Evolutionary conservation across 352 stramenopile species (phyloP), one percentile per base, ranked within the genome.

Genomic region (Achlya hypogyna): DNA sequence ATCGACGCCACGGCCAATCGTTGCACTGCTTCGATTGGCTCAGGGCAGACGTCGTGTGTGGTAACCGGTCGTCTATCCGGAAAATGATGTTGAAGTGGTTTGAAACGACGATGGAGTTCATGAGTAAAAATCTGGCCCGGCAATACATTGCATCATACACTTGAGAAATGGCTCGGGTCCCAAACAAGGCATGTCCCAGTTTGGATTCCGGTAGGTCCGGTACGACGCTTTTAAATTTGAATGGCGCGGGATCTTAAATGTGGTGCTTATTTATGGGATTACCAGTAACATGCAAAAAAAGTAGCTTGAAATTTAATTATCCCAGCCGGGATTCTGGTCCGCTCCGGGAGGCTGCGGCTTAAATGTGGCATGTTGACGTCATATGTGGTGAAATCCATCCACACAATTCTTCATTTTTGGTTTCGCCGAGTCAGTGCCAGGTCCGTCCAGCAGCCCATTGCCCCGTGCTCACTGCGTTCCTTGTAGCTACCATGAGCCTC

Each of bases 401-500:
- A 45, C 38, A 45, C 38, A 45, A n/a, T 45, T 45, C 38, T 45
- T 45, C 38, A 45, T 45, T 45, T 45, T 18, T 18, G 38, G 38
- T 45, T 45, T 45, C 12, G 12, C 38, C n/a, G 12, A 10, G 38
- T 18, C 38, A 18, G n/a, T 10, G 12, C n/a, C 38, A 45, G n/a
- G 38, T n/a, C 38, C 12, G 14, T n/a, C 38, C 12, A 45, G 38
- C 8, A 23, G 45, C 45, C 18, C 51, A 56, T 56, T 8, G 25
- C 18, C 31, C 51, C 27, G 45, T 9, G 45, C 6, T 53, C 14
- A 14, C 25, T 14, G 8, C 35, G 25, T 56, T 34, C 20, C 10
- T 51, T 31, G 54, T 51, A 51, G 54, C 45, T 38, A 64, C 28
- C 40, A 64, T 64, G 54, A 45, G 38, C 38, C 38, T 45, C 38